phyloP scores from a whole-genome alignment of 1,284 basidiomycete genomes.

The Heliocybe sulcata region DNA sequence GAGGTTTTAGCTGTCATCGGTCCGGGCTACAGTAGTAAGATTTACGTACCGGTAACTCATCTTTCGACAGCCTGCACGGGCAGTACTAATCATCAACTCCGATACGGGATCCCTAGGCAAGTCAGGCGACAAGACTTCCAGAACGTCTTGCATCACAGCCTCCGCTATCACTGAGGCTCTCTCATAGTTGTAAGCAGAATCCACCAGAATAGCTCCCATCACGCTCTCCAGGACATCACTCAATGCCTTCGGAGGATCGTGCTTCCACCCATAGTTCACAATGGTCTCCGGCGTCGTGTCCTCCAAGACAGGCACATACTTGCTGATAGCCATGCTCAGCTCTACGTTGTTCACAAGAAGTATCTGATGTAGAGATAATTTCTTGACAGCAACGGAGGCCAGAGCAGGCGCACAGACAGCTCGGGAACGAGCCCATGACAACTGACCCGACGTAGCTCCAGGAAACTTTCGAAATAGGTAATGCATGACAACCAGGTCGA shows the following conservation, averaged over 20 bases:
- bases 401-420: slow-evolving; percentile 72
- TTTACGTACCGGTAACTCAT: slow-evolving; percentile 36
- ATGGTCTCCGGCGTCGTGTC: slow-evolving; percentile 51
- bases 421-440: slow-evolving; percentile 62
- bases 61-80: slow-evolving; percentile 43
- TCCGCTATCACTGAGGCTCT: slow-evolving; percentile 52
- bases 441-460: slow-evolving; percentile 62
- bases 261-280: slow-evolving; percentile 65
- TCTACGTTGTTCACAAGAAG: slow-evolving; percentile 66
- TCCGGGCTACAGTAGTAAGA: not conserved
- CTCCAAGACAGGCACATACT: slow-evolving; percentile 53
- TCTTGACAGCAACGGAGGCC: slow-evolving; percentile 58
- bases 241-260: slow-evolving; percentile 76
- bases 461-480: slow-evolving; percentile 69
- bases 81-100: slow-evolving; percentile 57
- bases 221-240: slow-evolving; percentile 79
- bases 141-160: slow-evolving; percentile 52
- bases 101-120: slow-evolving; percentile 62
- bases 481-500: slow-evolving; percentile 69
- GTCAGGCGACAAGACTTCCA: slow-evolving; percentile 47
- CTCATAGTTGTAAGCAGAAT: slow-evolving; percentile 69
- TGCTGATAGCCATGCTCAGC: slow-evolving; percentile 54
- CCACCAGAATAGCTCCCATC: slow-evolving; percentile 78
- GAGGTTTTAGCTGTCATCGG: not conserved
- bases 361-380: slow-evolving; percentile 61